Conservation (phyloP, 495 filamentous ascomycete species). For the Aspergillus nanangensis region DNA sequence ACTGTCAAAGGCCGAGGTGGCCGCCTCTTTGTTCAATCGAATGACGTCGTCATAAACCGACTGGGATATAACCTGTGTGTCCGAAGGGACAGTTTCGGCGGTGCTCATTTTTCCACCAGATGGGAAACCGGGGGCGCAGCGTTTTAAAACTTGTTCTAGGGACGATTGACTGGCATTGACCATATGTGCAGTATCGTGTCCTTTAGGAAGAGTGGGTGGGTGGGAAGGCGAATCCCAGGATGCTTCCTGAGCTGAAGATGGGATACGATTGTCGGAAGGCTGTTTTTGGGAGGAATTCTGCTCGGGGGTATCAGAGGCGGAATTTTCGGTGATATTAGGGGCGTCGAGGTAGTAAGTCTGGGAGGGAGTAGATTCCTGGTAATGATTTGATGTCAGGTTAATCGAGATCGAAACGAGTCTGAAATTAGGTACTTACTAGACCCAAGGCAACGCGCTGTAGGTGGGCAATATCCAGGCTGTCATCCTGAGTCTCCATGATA, state of each 20-base stretch:
- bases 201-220: not conserved
- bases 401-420: conserved; percentile 23
- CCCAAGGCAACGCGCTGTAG: conserved; percentile 48
- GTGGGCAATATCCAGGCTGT: conserved; percentile 46
- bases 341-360: conserved; percentile 15
- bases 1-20: conserved; percentile 15
- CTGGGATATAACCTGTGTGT: conserved; percentile 52
- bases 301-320: not conserved
- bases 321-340: conserved; percentile 8
- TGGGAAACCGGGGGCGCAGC: conserved; percentile 3
- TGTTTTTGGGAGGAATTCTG: not conserved
- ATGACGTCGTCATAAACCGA: conserved; percentile 47
- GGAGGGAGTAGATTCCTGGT: conserved; percentile 29
- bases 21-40: conserved; percentile 29
- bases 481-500: conserved; percentile 43
- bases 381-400: conserved; percentile 26
- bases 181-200: conserved; percentile 17
- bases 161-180: conserved; percentile 6
- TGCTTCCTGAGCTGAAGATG: conserved; percentile 1
- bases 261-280: not conserved
- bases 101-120: conserved; percentile 28
- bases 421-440: conserved; percentile 30
- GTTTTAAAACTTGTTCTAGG: conserved; percentile 2
- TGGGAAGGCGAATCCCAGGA: conserved; percentile 4
- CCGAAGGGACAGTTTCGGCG: conserved; percentile 31